Percentiles rank a stretch among this genome's conserved stretches.
phyloP scores from a whole-genome alignment of 129 eudicot genomes.

The Kitagawia praeruptora region DNA sequence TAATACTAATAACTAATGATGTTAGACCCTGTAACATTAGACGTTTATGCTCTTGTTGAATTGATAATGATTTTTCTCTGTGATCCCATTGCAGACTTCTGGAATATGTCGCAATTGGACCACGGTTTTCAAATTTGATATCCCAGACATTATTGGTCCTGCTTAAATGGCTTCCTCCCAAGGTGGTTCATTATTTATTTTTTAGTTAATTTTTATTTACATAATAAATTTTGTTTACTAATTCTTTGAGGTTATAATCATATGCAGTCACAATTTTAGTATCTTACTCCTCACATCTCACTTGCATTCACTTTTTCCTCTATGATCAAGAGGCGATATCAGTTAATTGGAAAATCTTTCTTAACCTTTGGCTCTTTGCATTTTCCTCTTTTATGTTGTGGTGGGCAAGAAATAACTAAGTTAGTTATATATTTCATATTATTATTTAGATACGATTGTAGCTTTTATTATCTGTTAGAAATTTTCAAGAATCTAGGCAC shows the following conservation, averaged over 20 bases:
- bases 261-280: slow-evolving; percentile 1
- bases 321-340: background rate
- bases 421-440: background rate
- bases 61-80: background rate
- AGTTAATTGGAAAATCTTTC: background rate
- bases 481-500: background rate
- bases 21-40: background rate
- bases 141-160: slow-evolving; percentile 97
- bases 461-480: background rate
- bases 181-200: slow-evolving; percentile 28
- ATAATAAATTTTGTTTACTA: background rate
- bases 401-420: background rate
- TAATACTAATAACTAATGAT: slow-evolving; percentile 26
- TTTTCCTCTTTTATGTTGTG: background rate
- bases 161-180: slow-evolving; percentile 92
- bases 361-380: background rate
- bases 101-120: slow-evolving; percentile 95
- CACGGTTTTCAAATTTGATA: slow-evolving; percentile 93
- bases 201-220: background rate
- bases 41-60: background rate
- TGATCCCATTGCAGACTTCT: slow-evolving; percentile 48
- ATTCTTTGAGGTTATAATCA: background rate
- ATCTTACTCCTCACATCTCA: background rate
- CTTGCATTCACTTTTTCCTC: background rate
- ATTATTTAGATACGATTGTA: too few species aligned